Evolutionary conservation across 2,329 filamentous ascomycete genomes (phyloP).

Genomic region (Penicillium sp.): DNA sequence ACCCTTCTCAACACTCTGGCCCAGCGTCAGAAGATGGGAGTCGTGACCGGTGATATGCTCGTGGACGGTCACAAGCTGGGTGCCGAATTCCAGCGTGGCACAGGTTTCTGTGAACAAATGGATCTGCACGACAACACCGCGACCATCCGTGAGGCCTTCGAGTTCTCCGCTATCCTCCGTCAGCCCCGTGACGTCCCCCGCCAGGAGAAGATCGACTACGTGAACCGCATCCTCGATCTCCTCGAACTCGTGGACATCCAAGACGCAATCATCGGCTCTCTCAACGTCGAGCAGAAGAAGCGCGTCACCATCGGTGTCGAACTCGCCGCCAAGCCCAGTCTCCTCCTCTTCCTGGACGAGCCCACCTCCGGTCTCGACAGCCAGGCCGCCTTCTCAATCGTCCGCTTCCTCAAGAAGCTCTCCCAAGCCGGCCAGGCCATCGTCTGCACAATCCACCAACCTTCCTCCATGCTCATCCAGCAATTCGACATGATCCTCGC

Average conservation of each 20-base stretch:
- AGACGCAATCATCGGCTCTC: conserved; percentile 61
- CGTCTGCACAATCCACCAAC: conserved; percentile 71
- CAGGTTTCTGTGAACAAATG: conserved; percentile 69
- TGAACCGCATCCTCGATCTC: conserved; percentile 62
- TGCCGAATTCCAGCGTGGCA: conserved; percentile 63
- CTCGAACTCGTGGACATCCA: conserved; percentile 63
- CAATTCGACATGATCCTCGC: conserved; percentile 72
- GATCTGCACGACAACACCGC: conserved; percentile 67
- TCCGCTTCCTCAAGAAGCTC: conserved; percentile 66
- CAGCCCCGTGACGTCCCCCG: conserved; percentile 54
- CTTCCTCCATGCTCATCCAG: conserved; percentile 64
- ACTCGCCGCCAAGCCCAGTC: conserved; percentile 63
- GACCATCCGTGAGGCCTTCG: conserved; percentile 64
- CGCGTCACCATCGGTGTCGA: conserved; percentile 71
- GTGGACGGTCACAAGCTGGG: conserved; percentile 63
- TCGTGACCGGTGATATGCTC: conserved; percentile 66
- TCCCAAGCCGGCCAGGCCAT: conserved; percentile 65
- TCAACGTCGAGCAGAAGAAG: conserved; percentile 68
- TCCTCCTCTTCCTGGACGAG: conserved; percentile 68
- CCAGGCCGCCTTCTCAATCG: conserved; percentile 65
- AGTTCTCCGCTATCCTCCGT: conserved; percentile 64
- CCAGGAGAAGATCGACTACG: conserved; percentile 63
- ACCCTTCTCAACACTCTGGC: conserved; percentile 74
- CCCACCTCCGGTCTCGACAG: conserved; percentile 68
- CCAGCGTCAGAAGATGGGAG: conserved; percentile 65